Base-by-base conservation (phyloP, 2,329 filamentous ascomycete species). In the Fusarium siculi region DNA sequence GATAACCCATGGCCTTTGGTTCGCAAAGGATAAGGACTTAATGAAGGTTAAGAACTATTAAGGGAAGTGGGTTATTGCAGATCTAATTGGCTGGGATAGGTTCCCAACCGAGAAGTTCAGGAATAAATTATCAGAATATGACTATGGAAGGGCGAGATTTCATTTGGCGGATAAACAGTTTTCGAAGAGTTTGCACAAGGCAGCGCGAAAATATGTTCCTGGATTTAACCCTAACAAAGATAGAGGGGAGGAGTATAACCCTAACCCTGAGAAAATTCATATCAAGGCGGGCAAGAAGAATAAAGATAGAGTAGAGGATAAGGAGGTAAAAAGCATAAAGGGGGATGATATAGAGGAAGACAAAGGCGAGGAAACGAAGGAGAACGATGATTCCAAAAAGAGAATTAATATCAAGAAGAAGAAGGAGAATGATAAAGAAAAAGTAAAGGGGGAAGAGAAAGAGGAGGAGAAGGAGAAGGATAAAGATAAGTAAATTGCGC, bases 361-460 rank as follows among this genome's bases (percentile, higher is more conserved):
- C 1, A 10, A 10, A 7, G 42, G n/a, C n/a, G 9, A 23, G 1
- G 4, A 11, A 5, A 21, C 1, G 9, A 7, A 43, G 15, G 9
- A 18, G 4, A 16, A 25, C 3, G 5, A 25, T 12, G 14, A 12
- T 12, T 32, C 30, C 11, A 9, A 32, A 5, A 32, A 40, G 12
- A 14, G 10, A 40, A 18, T 37, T 18, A 10, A 37, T 18, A 36
- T 36, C 15, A 18, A 36, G 34, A 36, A 16, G 34, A 16, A 32
- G 37, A 19, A 34, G 47, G 16, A 50, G 1, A 14, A n/a, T 15
- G 21, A 34, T 8, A 0, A 16, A 23, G 37, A 39, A 10, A 30
- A 30, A 30, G 30, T 11, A 11, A 4, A 30, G 9, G 9, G 28
- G 28, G 28, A 8, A 28, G 28, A 28, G 28, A 30, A 30, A 30